phyloP scores from a whole-genome alignment of 106 monocot genomes.

The Dioscorea alata region DNA sequence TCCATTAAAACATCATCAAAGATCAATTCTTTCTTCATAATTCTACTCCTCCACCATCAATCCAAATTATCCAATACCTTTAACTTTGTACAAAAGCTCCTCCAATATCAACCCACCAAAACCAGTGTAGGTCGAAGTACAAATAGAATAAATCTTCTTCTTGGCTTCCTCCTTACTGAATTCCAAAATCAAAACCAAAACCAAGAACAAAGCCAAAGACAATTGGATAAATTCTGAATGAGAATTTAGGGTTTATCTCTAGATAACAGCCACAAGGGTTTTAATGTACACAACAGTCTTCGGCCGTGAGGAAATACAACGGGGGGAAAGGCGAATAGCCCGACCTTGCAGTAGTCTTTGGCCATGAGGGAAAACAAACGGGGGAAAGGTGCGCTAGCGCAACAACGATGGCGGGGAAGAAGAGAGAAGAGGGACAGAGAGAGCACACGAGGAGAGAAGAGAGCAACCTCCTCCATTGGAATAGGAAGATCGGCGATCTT shows the following conservation, averaged over 20 bases:
- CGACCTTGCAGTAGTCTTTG: conserved; percentile 64
- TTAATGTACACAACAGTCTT: conserved; percentile 67
- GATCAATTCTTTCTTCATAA: not conserved
- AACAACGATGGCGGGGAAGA: not conserved
- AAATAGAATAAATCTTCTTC: conserved; percentile 96
- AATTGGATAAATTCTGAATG: too few relatives aligned
- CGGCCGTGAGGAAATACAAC: too few relatives aligned
- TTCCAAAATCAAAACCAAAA: not conserved
- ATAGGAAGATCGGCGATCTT: too few relatives aligned
- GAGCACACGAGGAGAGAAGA: conserved; percentile 19
- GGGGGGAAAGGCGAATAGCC: conserved; percentile 85
- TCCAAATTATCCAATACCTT: conserved; percentile 72
- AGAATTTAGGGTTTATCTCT: conserved; percentile 36
- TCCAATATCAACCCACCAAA: conserved; percentile 96
- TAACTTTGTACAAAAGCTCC: conserved; percentile 89
- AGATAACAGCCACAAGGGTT: conserved; percentile 71
- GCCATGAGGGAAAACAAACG: conserved; percentile 11
- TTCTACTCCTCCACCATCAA: not conserved
- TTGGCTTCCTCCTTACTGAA: conserved; percentile 95
- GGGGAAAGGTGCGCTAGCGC: conserved; percentile 1
- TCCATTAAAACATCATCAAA: not conserved
- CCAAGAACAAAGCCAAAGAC: too few relatives aligned
- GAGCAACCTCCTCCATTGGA: conserved; percentile 22
- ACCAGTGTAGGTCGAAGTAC: conserved; percentile 95
- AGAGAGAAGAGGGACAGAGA: conserved; percentile 7